Evolutionary conservation across 257 asterid species (phyloP), one percentile per base, ranked within the genome.

Genomic region (Jacaranda mimosifolia): DNA sequence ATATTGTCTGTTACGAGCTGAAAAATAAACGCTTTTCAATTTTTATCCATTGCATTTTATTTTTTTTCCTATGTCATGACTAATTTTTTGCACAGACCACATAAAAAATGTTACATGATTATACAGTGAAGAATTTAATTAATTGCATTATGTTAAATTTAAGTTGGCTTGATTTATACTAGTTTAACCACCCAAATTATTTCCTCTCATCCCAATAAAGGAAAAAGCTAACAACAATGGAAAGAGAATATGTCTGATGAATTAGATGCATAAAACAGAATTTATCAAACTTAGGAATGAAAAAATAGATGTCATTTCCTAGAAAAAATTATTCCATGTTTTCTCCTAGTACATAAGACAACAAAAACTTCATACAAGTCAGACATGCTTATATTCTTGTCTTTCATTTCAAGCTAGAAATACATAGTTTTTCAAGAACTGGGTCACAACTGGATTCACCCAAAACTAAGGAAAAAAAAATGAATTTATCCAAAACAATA

Each of bases 401-500:
- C 64, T 58, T 58, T 58, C 64, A 3, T 58, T 58, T 58, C 64
- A 58, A 21, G 64, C 18, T 60, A 60, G 8, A 19, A 58, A 52
- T 12, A 13, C 3, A 52, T 11, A 13, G 9, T 8, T 48, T 26
- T 26, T 26, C 32, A 26, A 26, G 32, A 26, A 26, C 32, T 26
- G 32, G 32, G 32, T 26, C 32, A 26, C 32, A 26, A 26, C 32
- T 26, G 32, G 32, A 26, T 26, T 26, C 32, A 26, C 32, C 32
- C 8, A 7, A 52, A 12, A 52, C 19, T 13, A 52, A 52, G 6
- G 6, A 52, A 15, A 52, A 12, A 59, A 7, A 0, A 2, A 57
- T 57, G 13, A 57, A 18, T 57, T 57, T 57, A 57, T 38, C 19
- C 38, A 19, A 19, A 21, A 57, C 9, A 14, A 26, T 26, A 26